These are phyloP conservation scores for Micromonas commoda DNA, from an alignment of 139 green algal species.

Conservation along the genomic window DNA sequence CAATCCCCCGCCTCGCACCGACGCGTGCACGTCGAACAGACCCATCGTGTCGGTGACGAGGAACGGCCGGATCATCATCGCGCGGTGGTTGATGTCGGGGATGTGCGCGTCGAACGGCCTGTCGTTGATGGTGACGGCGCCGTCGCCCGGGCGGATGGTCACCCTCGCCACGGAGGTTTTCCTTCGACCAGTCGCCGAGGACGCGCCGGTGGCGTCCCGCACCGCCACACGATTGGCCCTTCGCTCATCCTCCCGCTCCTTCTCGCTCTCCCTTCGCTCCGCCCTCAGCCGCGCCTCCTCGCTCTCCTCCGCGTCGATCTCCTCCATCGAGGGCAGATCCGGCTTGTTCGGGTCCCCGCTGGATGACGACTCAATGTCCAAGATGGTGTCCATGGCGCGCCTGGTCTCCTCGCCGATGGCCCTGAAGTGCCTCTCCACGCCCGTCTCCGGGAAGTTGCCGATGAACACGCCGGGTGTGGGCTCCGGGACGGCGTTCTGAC, in stretches of 20 bases:
- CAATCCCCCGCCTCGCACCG: slow-evolving; percentile 39
- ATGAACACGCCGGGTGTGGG: neutral
- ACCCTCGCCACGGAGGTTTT: slow-evolving; percentile 40
- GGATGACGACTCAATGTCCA: no score
- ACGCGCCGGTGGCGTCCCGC: neutral
- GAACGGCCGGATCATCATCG: slow-evolving; percentile 63
- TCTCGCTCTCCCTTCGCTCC: slow-evolving; percentile 2
- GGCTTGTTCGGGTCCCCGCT: no score
- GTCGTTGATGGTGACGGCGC: slow-evolving; percentile 63
- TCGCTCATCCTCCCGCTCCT: slow-evolving; percentile 4
- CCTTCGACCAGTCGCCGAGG: slow-evolving; percentile 27
- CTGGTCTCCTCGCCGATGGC: neutral
- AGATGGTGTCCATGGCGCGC: no score
- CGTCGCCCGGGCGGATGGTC: slow-evolving; percentile 43
- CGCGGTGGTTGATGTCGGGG: slow-evolving; percentile 41
- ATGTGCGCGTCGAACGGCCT: slow-evolving; percentile 63
- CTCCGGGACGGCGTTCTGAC: neutral
- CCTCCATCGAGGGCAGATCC: no score
- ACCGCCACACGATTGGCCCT: neutral
- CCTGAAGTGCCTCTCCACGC: neutral
- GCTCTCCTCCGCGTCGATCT: no score
- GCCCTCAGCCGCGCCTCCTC: no score
- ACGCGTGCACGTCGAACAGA: slow-evolving; percentile 56
- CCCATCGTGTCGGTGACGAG: slow-evolving; percentile 50
- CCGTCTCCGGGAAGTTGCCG: neutral